Evolutionary conservation across 73 alveolate genomes (phyloP).

Genomic region (Loxodes magnus): DNA sequence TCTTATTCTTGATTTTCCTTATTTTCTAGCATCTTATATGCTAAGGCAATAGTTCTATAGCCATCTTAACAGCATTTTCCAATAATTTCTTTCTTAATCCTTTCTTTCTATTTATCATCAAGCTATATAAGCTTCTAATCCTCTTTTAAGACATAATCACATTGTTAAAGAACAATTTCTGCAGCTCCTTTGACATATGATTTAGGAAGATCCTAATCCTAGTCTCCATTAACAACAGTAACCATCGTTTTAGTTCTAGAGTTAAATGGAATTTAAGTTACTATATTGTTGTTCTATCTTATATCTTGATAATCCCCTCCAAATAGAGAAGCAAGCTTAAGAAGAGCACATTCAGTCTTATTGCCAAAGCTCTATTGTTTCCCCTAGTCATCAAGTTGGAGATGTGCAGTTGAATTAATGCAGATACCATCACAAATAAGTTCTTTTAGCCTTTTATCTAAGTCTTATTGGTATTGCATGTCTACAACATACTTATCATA

Average conservation of each 20-base stretch:
- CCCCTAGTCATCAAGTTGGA: not conserved
- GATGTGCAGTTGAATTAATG: not conserved
- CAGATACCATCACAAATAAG: not conserved
- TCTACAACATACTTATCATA: not conserved
- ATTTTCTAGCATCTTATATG: conserved; percentile 47
- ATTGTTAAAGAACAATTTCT: conserved; percentile 10
- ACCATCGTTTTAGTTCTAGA: conserved; percentile 9
- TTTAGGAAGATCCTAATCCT: conserved; percentile 13
- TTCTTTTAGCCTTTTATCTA: not conserved
- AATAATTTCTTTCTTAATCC: conserved; percentile 30
- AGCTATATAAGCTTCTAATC: conserved; percentile 11
- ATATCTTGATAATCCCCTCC: conserved; percentile 12
- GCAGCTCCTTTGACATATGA: conserved; percentile 21
- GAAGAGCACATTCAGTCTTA: conserved; percentile 55
- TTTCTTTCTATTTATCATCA: conserved; percentile 18
- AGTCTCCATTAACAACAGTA: conserved; percentile 12
- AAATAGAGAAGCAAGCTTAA: conserved; percentile 26
- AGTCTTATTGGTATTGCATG: not conserved
- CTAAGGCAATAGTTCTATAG: conserved; percentile 64
- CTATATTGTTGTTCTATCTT: conserved; percentile 12
- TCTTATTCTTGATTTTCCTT: too few species aligned
- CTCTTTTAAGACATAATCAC: conserved; percentile 2
- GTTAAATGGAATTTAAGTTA: conserved; percentile 15
- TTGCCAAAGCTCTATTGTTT: conserved; percentile 47
- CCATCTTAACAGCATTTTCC: conserved; percentile 50